Percentiles rank a stretch among this genome's conserved stretches.
Evolutionary conservation across 2,329 filamentous ascomycete species (phyloP).

Genomic region (Zelopaecilomyces penicillatus): DNA sequence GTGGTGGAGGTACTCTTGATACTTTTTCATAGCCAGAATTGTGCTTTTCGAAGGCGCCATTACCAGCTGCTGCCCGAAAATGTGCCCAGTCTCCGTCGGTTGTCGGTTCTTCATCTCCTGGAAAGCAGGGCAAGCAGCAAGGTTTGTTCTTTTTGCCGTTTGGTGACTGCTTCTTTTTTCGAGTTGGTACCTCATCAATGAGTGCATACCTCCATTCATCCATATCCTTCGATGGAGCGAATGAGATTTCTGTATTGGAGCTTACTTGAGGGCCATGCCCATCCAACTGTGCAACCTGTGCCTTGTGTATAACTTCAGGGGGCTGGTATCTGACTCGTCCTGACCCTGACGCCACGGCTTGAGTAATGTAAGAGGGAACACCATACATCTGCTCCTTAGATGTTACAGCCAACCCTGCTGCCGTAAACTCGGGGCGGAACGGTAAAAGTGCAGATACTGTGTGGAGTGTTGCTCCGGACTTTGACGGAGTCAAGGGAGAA

Average conservation of each 20-base stretch:
- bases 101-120: conserved; percentile 14
- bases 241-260: conserved; percentile 23
- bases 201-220: conserved; percentile 27
- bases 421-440: conserved; percentile 43
- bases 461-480: conserved; percentile 35
- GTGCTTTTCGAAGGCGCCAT: not conserved
- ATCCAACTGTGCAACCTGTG: conserved; percentile 20
- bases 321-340: not conserved
- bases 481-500: conserved; percentile 31
- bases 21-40: too few species aligned
- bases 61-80: conserved; percentile 10
- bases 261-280: conserved; percentile 15
- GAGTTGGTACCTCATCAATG: conserved; percentile 20
- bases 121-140: conserved; percentile 23
- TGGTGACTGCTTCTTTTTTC: conserved; percentile 12
- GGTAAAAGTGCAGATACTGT: conserved; percentile 47
- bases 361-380: conserved; percentile 12
- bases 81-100: conserved; percentile 17
- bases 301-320: not conserved
- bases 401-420: conserved; percentile 48
- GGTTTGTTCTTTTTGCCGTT: conserved; percentile 10
- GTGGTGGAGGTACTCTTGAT: too few species aligned
- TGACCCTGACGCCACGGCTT: conserved; percentile 5
- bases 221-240: conserved; percentile 19
- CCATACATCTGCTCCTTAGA: conserved; percentile 36